A percentile compares a stretch with the other conserved stretches of the same genome.
Evolutionary conservation across 768 basidiomycete genomes (phyloP).

Genomic region (Russula olivacea): DNA sequence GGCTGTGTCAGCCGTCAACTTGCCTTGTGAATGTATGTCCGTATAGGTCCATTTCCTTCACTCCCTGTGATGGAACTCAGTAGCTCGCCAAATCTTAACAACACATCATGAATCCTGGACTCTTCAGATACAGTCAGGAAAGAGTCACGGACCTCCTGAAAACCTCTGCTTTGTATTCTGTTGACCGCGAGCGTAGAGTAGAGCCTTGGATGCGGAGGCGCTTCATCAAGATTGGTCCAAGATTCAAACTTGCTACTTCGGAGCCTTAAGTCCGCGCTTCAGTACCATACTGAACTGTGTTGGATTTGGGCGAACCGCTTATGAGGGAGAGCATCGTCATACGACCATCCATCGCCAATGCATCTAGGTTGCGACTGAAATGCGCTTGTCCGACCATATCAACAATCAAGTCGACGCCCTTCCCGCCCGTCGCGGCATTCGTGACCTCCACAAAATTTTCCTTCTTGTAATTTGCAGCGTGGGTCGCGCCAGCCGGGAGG

Average conservation of each 20-base stretch:
- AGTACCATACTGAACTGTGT: slow-evolving; percentile 21
- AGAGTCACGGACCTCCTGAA: slow-evolving; percentile 43
- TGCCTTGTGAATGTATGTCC: slow-evolving; percentile 76
- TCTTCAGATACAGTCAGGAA: not conserved
- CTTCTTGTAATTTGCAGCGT: slow-evolving; percentile 79
- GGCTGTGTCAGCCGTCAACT: slow-evolving; percentile 11
- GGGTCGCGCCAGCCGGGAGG: slow-evolving; percentile 63
- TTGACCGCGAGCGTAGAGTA: slow-evolving; percentile 69
- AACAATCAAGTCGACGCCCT: slow-evolving; percentile 78
- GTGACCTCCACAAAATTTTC: slow-evolving; percentile 73
- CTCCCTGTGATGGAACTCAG: slow-evolving; percentile 54
- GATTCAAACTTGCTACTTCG: slow-evolving; percentile 46
- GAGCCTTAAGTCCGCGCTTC: slow-evolving; percentile 38
- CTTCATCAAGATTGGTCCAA: slow-evolving; percentile 71
- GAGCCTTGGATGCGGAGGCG: slow-evolving; percentile 85
- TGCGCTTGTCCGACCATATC: slow-evolving; percentile 79
- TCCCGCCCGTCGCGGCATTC: slow-evolving; percentile 56
- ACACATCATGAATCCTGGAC: slow-evolving; percentile 13
- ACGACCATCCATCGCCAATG: slow-evolving; percentile 63
- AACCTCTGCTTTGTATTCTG: slow-evolving; percentile 73
- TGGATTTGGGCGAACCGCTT: slow-evolving; percentile 45
- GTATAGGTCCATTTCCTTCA: slow-evolving; percentile 46
- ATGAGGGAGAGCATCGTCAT: slow-evolving; percentile 64
- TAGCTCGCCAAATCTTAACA: slow-evolving; percentile 49
- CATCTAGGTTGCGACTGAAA: slow-evolving; percentile 66